These are phyloP conservation scores for Trichoderma parareesei DNA, from an alignment of 495 filamentous ascomycete species.

Conservation along the genomic window DNA sequence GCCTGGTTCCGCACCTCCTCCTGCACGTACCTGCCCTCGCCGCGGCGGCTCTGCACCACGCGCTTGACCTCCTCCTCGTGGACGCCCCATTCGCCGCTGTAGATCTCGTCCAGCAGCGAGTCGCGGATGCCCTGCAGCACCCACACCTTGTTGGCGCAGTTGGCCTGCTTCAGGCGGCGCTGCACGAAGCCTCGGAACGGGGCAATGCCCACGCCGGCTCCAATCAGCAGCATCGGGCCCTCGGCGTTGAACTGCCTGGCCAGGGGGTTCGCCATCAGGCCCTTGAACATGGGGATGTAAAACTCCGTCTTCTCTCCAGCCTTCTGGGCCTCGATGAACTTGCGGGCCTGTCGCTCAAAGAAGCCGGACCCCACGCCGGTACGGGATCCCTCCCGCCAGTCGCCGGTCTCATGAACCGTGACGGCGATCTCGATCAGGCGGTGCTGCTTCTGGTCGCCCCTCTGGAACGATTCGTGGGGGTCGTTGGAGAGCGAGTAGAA, in stretches of 20 bases:
- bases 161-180: conserved; percentile 86
- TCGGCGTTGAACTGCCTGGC: conserved; percentile 82
- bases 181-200: conserved; percentile 97
- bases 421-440: conserved; percentile 92
- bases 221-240: conserved; percentile 95
- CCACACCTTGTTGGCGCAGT: conserved; percentile 99
- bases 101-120: conserved; percentile 85
- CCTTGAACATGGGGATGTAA: conserved; percentile 92
- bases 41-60: conserved; percentile 78
- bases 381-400: conserved; percentile 64
- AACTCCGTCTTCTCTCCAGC: conserved; percentile 50
- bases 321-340: conserved; percentile 55
- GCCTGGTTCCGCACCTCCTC: conserved; percentile 81
- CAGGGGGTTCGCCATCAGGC: conserved; percentile 95
- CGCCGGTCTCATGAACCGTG: conserved; percentile 75
- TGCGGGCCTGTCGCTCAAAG: conserved; percentile 70
- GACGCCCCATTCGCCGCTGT: conserved; percentile 92
- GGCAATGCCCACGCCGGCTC: conserved; percentile 91
- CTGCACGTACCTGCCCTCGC: conserved; percentile 74
- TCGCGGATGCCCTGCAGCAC: conserved; percentile 96
- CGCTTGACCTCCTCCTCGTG: conserved; percentile 87
- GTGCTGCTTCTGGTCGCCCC: conserved; percentile 58
- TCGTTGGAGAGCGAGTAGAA: conserved; percentile 98
- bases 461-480: conserved; percentile 70
- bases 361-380: conserved; percentile 74